These are phyloP conservation scores for Pelargonium myrrhifolium DNA, from an alignment of 441 rosid genomes.

Conservation along the genomic window DNA sequence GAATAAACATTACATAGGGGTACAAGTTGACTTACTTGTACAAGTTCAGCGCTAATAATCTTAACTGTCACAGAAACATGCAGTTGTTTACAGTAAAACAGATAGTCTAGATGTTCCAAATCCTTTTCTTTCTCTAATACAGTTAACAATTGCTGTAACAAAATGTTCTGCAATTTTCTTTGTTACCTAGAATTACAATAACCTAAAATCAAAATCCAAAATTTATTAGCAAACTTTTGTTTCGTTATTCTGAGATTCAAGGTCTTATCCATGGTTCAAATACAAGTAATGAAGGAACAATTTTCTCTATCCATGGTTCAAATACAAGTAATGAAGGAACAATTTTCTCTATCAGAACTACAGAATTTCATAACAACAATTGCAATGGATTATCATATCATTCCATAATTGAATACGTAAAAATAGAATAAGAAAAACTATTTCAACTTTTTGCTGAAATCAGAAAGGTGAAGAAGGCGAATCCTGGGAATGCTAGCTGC, in stretches of 20 bases:
- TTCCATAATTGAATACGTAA: not conserved
- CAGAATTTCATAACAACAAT: not conserved
- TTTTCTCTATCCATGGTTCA: not conserved
- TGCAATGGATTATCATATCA: not conserved
- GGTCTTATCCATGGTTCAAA: not conserved
- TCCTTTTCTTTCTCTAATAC: no score
- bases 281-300: not conserved
- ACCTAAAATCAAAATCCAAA: not conserved
- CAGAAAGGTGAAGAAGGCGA: conserved; percentile 65
- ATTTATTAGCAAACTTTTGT: not conserved
- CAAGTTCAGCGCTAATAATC: not conserved
- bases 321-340: not conserved
- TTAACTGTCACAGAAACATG: not conserved
- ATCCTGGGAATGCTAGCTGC: conserved; percentile 65
- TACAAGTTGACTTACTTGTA: not conserved
- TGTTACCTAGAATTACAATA: no score
- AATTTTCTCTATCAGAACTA: not conserved
- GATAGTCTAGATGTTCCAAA: no score
- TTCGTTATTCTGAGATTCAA: not conserved
- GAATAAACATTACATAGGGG: no score
- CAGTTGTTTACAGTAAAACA: not conserved
- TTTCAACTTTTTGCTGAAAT: conserved; percentile 74
- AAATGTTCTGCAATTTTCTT: no score
- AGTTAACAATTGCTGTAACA: no score
- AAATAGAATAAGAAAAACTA: conserved; percentile 21